A percentile compares a stretch with the other conserved stretches of the same genome.
Evolutionary conservation across 2,329 filamentous ascomycete genomes (phyloP).

Genomic region (Hymenoscyphus repandus): DNA sequence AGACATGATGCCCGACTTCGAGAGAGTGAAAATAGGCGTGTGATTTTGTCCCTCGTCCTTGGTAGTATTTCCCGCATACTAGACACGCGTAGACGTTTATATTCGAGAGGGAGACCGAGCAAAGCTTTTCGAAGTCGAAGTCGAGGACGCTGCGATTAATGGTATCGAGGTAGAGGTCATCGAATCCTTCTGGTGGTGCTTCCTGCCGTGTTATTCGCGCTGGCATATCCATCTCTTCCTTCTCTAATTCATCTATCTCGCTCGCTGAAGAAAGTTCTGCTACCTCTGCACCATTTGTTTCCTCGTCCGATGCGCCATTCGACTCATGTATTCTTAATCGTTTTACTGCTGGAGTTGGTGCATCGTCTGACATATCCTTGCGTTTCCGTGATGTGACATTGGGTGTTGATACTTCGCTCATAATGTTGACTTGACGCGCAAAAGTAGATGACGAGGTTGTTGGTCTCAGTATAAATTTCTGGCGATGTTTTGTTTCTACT

Average conservation of each 20-base stretch:
- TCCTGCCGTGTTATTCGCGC: slow-evolving; percentile 59
- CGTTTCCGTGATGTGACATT: slow-evolving; percentile 11
- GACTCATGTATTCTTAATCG: slow-evolving; percentile 7
- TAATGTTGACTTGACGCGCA: background rate
- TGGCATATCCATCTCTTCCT: slow-evolving; percentile 30
- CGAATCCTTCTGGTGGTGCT: slow-evolving; percentile 81
- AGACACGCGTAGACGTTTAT: slow-evolving; percentile 99
- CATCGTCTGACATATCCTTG: slow-evolving; percentile 9
- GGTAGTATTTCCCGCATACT: slow-evolving; percentile 96
- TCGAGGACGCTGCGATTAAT: slow-evolving; percentile 90
- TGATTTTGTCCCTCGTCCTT: slow-evolving; percentile 87
- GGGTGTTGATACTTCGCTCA: slow-evolving; percentile 7
- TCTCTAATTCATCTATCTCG: slow-evolving; percentile 34
- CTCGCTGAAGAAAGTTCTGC: slow-evolving; percentile 31
- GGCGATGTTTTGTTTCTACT: background rate
- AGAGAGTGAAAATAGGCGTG: slow-evolving; percentile 97
- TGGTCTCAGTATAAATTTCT: background rate
- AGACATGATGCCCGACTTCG: slow-evolving; percentile 93
- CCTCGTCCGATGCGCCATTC: background rate
- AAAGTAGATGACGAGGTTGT: background rate
- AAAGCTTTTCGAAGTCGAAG: slow-evolving; percentile 98
- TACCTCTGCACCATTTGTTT: slow-evolving; percentile 18
- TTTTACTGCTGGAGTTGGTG: slow-evolving; percentile 6
- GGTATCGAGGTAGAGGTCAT: slow-evolving; percentile 95
- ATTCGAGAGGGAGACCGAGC: slow-evolving; percentile 91